Conservation (phyloP, 306 rosid genomes). For the Dryas alaskensis region DNA sequence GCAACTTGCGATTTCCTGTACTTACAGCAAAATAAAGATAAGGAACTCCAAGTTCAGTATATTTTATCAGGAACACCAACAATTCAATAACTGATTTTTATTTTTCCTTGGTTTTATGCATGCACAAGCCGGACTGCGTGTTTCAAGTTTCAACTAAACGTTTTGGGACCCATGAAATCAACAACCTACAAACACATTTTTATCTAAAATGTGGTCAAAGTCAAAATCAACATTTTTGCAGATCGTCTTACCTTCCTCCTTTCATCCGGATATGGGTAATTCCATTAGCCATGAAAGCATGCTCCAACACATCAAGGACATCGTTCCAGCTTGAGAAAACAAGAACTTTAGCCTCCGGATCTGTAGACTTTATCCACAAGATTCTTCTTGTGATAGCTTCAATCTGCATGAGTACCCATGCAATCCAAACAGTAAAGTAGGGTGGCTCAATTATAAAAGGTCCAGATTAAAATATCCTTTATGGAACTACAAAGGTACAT, state of each 20-base stretch:
- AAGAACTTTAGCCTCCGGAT: conserved; percentile 70
- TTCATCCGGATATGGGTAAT: conserved; percentile 76
- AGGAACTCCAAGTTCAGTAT: background rate
- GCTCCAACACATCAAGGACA: conserved; percentile 92
- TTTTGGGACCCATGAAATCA: background rate
- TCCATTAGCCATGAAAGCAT: conserved; percentile 66
- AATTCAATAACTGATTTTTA: background rate
- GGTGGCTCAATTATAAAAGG: background rate
- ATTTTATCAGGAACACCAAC: background rate
- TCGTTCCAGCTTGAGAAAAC: conserved; percentile 97
- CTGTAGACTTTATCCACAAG: conserved; percentile 75
- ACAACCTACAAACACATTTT: too few relatives aligned
- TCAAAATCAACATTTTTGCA: background rate
- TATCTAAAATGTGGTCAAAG: too few relatives aligned
- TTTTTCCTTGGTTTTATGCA: too few relatives aligned
- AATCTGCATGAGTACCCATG: conserved; percentile 46
- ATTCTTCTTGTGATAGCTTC: conserved; percentile 92
- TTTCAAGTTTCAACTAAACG: too few relatives aligned
- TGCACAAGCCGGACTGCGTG: too few relatives aligned
- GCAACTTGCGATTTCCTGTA: conserved; percentile 79
- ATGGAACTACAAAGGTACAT: background rate
- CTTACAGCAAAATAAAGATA: conserved; percentile 20
- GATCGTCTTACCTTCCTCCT: conserved; percentile 79
- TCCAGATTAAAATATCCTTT: background rate
- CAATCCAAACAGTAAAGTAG: background rate